Evolutionary conservation across 73 alveolate species (phyloP).

Genomic region (Stentor roeselii): DNA sequence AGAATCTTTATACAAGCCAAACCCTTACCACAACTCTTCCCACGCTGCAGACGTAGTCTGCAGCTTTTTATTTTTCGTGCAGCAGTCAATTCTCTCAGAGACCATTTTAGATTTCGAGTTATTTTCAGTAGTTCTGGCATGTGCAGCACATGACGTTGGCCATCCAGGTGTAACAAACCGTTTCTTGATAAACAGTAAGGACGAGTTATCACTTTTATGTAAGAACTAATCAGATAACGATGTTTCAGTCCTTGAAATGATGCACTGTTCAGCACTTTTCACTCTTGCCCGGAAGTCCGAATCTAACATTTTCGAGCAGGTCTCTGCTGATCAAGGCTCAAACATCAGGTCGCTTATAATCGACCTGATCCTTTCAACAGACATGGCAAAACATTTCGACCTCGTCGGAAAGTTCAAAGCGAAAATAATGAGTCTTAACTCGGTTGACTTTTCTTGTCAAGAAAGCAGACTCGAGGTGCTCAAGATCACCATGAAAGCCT

Average conservation of each 20-base stretch:
- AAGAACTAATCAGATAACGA: conserved; percentile 48
- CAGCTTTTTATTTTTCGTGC: conserved; percentile 35
- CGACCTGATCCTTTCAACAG: conserved; percentile 38
- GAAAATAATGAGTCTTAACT: conserved; percentile 12
- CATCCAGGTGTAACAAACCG: conserved; percentile 84
- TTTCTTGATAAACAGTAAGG: conserved; percentile 52
- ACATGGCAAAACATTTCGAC: conserved; percentile 37
- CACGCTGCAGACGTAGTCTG: conserved; percentile 78
- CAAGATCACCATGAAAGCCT: not conserved
- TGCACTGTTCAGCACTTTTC: conserved; percentile 71
- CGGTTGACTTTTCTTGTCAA: not conserved
- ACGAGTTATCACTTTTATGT: conserved; percentile 57
- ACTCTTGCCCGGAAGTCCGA: conserved; percentile 42
- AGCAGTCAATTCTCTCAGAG: conserved; percentile 33
- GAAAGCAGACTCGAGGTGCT: conserved; percentile 5
- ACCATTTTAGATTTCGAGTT: conserved; percentile 7
- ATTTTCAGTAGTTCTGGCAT: conserved; percentile 30
- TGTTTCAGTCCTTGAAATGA: conserved; percentile 72
- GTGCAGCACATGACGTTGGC: conserved; percentile 78
- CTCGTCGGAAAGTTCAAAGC: conserved; percentile 28
- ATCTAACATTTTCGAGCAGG: conserved; percentile 42
- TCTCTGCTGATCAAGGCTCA: not conserved
- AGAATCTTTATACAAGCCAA: not conserved
- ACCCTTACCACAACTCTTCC: conserved; percentile 54
- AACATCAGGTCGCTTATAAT: conserved; percentile 29